Base-by-base conservation (phyloP, 768 basidiomycete genomes). In the Mycena floridula region DNA sequence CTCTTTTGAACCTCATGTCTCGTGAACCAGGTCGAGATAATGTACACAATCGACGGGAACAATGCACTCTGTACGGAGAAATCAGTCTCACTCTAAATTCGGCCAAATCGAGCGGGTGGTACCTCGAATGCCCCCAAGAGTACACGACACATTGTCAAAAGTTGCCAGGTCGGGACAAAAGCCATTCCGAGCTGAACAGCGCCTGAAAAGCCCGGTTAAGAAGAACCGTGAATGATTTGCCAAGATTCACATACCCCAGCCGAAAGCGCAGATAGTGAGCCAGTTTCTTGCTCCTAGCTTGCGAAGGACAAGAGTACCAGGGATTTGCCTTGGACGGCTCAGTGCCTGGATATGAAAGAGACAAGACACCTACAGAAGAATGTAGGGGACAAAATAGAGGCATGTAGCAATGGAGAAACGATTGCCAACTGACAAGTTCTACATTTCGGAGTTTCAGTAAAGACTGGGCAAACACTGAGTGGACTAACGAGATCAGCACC, bases 1-100 rank as follows among this genome's bases (percentile, higher is more conserved):
- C 75, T 59, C 53, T 64, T 72, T 50, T 76, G 76, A 12, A 74
- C 70, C 64, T 77, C 74, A 41, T 73, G 66, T 24, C 73, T 68
- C 15, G 59, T 70, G 55, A 76, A 77, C 75, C 76, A 77, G 7
- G 72, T 72, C 25, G 70, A 67, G 46, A 76, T 71, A 21, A 75
- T 64, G 50, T 68, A 76, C 21, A 74, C 64, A 49, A 75, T 50
- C 5, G 69, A 70, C 35, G 75, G 73, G 48, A 74, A 73, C 55
- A 74, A 76, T 24, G 72, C 73, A 8, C 72, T 71, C 73, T 76
- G 32, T 15, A 41, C 24, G 39, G n/a, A n/a, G n/a, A n/a, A n/a
- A n/a, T n/a, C n/a, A n/a, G n/a, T n/a, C n/a, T n/a, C n/a, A n/a
- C n/a, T n/a, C n/a, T n/a, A n/a, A n/a, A n/a, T n/a, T n/a, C n/a